phyloP scores from a whole-genome alignment of 1,284 basidiomycete genomes.

The Malassezia brasiliensis region DNA sequence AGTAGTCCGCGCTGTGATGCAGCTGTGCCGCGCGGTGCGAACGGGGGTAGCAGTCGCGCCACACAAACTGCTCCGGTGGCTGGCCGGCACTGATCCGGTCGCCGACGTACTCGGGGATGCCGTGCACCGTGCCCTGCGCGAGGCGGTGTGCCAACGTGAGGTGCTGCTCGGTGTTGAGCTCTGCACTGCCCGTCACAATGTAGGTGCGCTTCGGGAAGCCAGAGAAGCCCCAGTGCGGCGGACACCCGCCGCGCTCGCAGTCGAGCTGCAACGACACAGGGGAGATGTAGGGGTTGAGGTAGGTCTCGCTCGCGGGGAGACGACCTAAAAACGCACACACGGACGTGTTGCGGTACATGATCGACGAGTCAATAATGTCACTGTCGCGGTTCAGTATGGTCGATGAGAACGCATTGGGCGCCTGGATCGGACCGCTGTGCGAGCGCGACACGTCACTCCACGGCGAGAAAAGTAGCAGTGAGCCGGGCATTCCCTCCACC shows the following conservation, averaged over 20 bases:
- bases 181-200: constrained; percentile 34
- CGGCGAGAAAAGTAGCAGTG: constrained; percentile 36
- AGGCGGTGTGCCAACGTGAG: constrained; percentile 38
- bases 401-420: constrained; percentile 31
- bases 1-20: not conserved
- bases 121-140: constrained; percentile 26
- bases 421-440: constrained; percentile 32
- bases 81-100: constrained; percentile 20
- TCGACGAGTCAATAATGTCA: constrained; percentile 34
- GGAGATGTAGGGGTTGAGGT: constrained; percentile 40
- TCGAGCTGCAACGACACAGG: constrained; percentile 38
- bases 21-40: not conserved
- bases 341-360: constrained; percentile 39
- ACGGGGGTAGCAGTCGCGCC: constrained; percentile 25
- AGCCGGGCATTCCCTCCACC: constrained; percentile 22
- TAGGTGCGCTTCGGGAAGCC: constrained; percentile 33
- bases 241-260: constrained; percentile 20
- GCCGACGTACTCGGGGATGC: constrained; percentile 26
- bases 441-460: constrained; percentile 44
- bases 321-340: constrained; percentile 36
- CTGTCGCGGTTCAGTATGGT: constrained; percentile 26
- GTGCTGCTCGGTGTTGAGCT: constrained; percentile 41
- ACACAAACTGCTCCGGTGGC: constrained; percentile 19
- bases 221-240: constrained; percentile 35
- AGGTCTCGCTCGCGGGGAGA: constrained; percentile 36